Evolutionary conservation across 805 yeast genomes (phyloP).

Genomic region (Komagataella pseudopastoris): DNA sequence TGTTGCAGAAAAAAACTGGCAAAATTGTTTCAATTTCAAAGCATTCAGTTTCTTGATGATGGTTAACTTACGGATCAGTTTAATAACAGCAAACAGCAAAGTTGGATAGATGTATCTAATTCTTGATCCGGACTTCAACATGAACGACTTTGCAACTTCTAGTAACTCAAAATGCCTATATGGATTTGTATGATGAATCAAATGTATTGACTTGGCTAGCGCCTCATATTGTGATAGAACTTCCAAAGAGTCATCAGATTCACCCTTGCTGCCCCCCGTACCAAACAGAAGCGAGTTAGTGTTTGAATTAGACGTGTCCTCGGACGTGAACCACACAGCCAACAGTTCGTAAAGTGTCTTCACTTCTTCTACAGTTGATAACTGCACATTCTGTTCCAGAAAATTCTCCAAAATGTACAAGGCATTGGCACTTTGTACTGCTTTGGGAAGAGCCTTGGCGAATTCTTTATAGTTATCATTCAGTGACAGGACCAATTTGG

Average conservation of each 20-base stretch:
- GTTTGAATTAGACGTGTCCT: slow-evolving; percentile 2
- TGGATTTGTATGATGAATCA: slow-evolving; percentile 38
- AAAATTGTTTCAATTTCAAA: slow-evolving; percentile 20
- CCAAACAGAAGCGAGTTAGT: slow-evolving; percentile 13
- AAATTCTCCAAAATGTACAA: slow-evolving; percentile 41
- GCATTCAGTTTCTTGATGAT: slow-evolving; percentile 12
- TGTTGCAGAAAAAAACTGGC: slow-evolving; percentile 60
- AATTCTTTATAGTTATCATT: neutral
- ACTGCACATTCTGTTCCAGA: slow-evolving; percentile 11
- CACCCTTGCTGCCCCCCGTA: slow-evolving; percentile 6
- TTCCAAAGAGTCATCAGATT: slow-evolving; percentile 18
- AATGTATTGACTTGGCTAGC: slow-evolving; percentile 57
- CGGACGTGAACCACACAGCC: slow-evolving; percentile 15
- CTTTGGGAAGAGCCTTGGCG: neutral
- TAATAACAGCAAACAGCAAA: slow-evolving; percentile 46
- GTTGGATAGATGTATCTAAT: slow-evolving; percentile 66
- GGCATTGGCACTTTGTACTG: slow-evolving; percentile 44
- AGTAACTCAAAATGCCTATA: slow-evolving; percentile 30
- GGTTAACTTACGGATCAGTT: slow-evolving; percentile 37
- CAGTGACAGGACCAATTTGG: slow-evolving; percentile 18
- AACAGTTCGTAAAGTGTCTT: slow-evolving; percentile 48
- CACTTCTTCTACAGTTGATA: slow-evolving; percentile 33
- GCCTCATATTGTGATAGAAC: slow-evolving; percentile 38
- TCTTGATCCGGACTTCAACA: slow-evolving; percentile 41
- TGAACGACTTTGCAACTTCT: slow-evolving; percentile 28